A percentile compares a stretch with the other conserved stretches of the same genome.
phyloP scores from a whole-genome alignment of 2,329 filamentous ascomycete genomes.

The Pseudogymnoascus sp. region DNA sequence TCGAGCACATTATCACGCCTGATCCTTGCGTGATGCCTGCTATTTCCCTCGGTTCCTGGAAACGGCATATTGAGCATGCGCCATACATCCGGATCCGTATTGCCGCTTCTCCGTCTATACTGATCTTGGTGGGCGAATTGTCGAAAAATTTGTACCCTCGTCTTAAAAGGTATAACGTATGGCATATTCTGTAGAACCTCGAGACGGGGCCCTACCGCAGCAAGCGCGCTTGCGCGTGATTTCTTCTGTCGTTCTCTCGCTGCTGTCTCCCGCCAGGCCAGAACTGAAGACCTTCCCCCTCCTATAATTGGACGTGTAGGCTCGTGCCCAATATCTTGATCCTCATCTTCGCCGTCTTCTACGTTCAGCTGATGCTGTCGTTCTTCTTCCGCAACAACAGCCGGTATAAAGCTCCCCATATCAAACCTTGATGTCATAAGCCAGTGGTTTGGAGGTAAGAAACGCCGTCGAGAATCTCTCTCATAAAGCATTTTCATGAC shows the following conservation, averaged over 20 bases:
- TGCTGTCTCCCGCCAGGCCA: conserved; percentile 46
- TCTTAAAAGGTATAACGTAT: conserved; percentile 90
- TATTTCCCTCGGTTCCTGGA: conserved; percentile 29
- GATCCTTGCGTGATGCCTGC: conserved; percentile 70
- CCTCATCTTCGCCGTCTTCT: conserved; percentile 51
- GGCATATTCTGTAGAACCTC: conserved; percentile 95
- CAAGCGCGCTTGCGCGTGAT: conserved; percentile 63
- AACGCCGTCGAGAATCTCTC: conserved; percentile 79
- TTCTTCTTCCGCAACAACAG: conserved; percentile 84
- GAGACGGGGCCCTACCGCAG: conserved; percentile 74
- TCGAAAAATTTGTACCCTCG: conserved; percentile 84
- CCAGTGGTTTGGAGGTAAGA: conserved; percentile 82
- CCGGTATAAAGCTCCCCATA: conserved; percentile 78
- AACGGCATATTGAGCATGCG: conserved; percentile 39
- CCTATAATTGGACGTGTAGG: conserved; percentile 27
- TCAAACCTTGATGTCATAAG: conserved; percentile 84
- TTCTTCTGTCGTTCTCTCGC: conserved; percentile 58
- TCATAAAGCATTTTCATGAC: conserved; percentile 86
- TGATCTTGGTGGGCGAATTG: conserved; percentile 88
- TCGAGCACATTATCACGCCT: conserved; percentile 72
- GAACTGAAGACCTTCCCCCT: conserved; percentile 27
- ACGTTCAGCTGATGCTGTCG: conserved; percentile 62
- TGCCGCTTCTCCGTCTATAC: conserved; percentile 62
- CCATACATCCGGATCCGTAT: conserved; percentile 69
- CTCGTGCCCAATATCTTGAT: conserved; percentile 34